Conservation (phyloP, 2,329 filamentous ascomycete species). For the Colletotrichum sp. region DNA sequence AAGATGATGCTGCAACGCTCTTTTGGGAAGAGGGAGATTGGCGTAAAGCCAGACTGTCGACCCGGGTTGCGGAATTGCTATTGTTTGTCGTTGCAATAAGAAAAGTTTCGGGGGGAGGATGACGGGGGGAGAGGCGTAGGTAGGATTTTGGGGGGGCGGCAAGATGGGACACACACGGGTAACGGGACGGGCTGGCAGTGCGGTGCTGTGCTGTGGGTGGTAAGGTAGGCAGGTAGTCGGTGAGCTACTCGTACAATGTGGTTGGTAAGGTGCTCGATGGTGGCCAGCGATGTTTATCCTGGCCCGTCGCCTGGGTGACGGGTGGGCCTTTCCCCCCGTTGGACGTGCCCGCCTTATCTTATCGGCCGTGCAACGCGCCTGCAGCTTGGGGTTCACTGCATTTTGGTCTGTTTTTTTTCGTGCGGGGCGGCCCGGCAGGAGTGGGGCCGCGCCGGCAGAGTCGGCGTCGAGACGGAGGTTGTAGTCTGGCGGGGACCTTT, state of each 20-base stretch:
- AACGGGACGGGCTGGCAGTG: neutral
- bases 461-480: neutral
- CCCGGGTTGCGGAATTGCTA: neutral
- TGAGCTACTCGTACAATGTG: slow-evolving; percentile 5
- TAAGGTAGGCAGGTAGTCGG: neutral
- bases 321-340: neutral
- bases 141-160: neutral
- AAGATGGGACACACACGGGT: neutral
- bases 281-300: slow-evolving; percentile 11
- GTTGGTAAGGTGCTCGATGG: neutral
- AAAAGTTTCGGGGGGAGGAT: neutral
- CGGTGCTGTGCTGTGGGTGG: neutral
- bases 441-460: neutral
- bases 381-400: slow-evolving; percentile 5
- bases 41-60: slow-evolving; percentile 6
- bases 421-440: slow-evolving; percentile 13
- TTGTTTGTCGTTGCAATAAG: neutral
- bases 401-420: neutral
- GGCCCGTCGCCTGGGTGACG: slow-evolving; percentile 14
- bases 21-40: neutral
- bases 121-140: neutral
- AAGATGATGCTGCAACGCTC: neutral
- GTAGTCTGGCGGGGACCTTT: neutral
- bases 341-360: slow-evolving; percentile 1
- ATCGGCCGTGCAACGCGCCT: slow-evolving; percentile 10